A percentile compares a stretch with the other conserved stretches of the same genome.
Evolutionary conservation across 2,329 filamentous ascomycete species (phyloP).

Genomic region (Bipolaris sorokiniana): DNA sequence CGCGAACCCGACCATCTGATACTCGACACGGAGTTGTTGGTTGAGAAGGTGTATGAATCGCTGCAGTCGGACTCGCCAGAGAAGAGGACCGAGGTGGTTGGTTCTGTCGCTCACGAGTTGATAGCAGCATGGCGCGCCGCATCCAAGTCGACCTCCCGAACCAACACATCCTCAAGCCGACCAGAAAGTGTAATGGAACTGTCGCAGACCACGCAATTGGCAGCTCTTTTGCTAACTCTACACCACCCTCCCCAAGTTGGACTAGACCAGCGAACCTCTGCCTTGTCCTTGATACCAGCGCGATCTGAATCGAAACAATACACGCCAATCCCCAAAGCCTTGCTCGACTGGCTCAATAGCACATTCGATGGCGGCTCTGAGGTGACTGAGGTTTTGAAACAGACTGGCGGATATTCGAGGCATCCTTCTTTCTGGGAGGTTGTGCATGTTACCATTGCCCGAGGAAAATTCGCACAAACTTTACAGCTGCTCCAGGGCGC

Average conservation of each 20-base stretch:
- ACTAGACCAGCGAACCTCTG: constrained; percentile 31
- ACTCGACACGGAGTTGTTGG: constrained; percentile 73
- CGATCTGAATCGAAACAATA: constrained; percentile 33
- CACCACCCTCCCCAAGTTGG: constrained; percentile 63
- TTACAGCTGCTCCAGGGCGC: constrained; percentile 73
- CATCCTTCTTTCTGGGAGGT: constrained; percentile 85
- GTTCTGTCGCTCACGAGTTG: constrained; percentile 38
- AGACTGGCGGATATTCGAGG: constrained; percentile 74
- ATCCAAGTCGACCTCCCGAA: constrained; percentile 18
- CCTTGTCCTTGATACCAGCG: constrained; percentile 34
- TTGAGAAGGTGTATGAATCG: constrained; percentile 53
- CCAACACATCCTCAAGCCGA: constrained; percentile 24
- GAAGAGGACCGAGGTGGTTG: constrained; percentile 37
- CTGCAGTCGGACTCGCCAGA: constrained; percentile 41
- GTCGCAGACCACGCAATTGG: constrained; percentile 80
- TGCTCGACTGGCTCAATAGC: constrained; percentile 82
- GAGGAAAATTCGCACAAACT: constrained; percentile 73
- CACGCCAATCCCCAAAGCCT: constrained; percentile 71
- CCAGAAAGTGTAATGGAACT: constrained; percentile 63
- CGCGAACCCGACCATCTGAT: constrained; percentile 75
- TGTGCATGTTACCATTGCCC: constrained; percentile 71
- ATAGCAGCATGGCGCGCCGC: constrained; percentile 61
- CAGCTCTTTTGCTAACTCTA: constrained; percentile 76
- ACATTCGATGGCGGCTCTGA: constrained; percentile 75
- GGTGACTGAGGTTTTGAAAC: constrained; percentile 66